Percentiles rank a stretch among this genome's conserved stretches.
Evolutionary conservation across 2,329 filamentous ascomycete species (phyloP).

Genomic region (Hypoxylon sp.): DNA sequence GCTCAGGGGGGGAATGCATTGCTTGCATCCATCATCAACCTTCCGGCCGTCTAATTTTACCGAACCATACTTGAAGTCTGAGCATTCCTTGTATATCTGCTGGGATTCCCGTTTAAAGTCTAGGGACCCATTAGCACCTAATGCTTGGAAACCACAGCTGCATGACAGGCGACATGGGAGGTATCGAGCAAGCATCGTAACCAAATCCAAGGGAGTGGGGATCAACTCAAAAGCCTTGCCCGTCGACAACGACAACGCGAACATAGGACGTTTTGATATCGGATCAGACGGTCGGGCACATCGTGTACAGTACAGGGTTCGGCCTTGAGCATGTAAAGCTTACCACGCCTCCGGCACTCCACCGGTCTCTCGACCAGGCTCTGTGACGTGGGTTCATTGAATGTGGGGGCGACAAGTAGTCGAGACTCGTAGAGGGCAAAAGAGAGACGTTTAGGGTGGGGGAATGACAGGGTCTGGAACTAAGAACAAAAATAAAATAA

Average conservation of each 20-base stretch:
- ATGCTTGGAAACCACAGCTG: slow-evolving; percentile 31
- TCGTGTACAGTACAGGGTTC: slow-evolving; percentile 21
- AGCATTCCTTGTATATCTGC: slow-evolving; percentile 29
- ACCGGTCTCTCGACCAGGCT: slow-evolving; percentile 34
- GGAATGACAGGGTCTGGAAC: slow-evolving; percentile 33
- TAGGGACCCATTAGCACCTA: slow-evolving; percentile 28
- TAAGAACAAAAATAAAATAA: slow-evolving; percentile 35
- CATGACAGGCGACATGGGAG: slow-evolving; percentile 25
- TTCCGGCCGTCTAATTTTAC: slow-evolving; percentile 43
- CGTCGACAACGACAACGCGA: slow-evolving; percentile 18
- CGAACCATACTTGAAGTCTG: slow-evolving; percentile 37
- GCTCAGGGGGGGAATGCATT: slow-evolving; percentile 20
- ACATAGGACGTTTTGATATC: slow-evolving; percentile 32
- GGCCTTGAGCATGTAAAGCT: slow-evolving; percentile 31
- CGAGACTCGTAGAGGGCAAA: slow-evolving; percentile 24
- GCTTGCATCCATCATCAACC: slow-evolving; percentile 36
- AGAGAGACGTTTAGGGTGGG: slow-evolving; percentile 30
- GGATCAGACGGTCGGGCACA: slow-evolving; percentile 28
- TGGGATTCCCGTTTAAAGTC: slow-evolving; percentile 32
- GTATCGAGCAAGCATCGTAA: slow-evolving; percentile 10
- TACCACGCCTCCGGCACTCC: slow-evolving; percentile 34
- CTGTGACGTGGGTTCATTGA: slow-evolving; percentile 41
- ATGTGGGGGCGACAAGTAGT: slow-evolving; percentile 35
- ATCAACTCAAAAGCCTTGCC: slow-evolving; percentile 24
- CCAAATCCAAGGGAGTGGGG: slow-evolving; percentile 13